Evolutionary conservation across 805 yeast species (phyloP).

Genomic region (Yamadazyma laniorum): DNA sequence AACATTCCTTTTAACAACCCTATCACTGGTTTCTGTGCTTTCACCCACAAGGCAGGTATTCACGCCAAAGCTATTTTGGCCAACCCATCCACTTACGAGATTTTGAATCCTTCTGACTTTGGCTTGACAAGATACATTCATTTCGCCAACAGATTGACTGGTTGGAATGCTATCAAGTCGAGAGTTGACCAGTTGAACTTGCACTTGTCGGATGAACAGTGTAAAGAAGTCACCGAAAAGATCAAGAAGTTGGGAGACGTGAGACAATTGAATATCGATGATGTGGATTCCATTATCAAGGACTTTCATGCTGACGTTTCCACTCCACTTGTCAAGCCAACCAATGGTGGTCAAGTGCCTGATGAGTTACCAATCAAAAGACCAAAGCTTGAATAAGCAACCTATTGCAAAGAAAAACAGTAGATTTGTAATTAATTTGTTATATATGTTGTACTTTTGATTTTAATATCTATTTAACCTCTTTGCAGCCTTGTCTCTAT

Average conservation of each 20-base stretch:
- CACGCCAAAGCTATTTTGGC: slow-evolving; percentile 63
- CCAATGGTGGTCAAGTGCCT: slow-evolving; percentile 6
- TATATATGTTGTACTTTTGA: background rate
- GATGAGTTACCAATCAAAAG: slow-evolving; percentile 11
- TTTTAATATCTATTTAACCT: no score
- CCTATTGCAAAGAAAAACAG: background rate
- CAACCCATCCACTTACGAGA: slow-evolving; percentile 62
- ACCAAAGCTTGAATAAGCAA: slow-evolving; percentile 18
- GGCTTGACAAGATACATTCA: slow-evolving; percentile 62
- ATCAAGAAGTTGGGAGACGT: slow-evolving; percentile 59
- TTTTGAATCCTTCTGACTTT: slow-evolving; percentile 55
- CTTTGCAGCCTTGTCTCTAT: background rate
- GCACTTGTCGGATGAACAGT: slow-evolving; percentile 54
- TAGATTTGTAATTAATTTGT: background rate
- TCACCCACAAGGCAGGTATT: slow-evolving; percentile 63
- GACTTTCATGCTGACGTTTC: slow-evolving; percentile 47
- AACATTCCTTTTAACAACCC: slow-evolving; percentile 63
- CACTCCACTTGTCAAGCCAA: slow-evolving; percentile 24
- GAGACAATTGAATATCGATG: slow-evolving; percentile 58
- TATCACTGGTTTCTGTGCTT: slow-evolving; percentile 63
- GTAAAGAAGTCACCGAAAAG: slow-evolving; percentile 54
- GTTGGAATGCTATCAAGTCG: slow-evolving; percentile 62
- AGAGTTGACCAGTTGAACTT: slow-evolving; percentile 60
- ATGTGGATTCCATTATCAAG: slow-evolving; percentile 59
- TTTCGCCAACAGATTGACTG: slow-evolving; percentile 60